phyloP scores from a whole-genome alignment of 768 basidiomycete species.

The Xanthoconium stramineum region DNA sequence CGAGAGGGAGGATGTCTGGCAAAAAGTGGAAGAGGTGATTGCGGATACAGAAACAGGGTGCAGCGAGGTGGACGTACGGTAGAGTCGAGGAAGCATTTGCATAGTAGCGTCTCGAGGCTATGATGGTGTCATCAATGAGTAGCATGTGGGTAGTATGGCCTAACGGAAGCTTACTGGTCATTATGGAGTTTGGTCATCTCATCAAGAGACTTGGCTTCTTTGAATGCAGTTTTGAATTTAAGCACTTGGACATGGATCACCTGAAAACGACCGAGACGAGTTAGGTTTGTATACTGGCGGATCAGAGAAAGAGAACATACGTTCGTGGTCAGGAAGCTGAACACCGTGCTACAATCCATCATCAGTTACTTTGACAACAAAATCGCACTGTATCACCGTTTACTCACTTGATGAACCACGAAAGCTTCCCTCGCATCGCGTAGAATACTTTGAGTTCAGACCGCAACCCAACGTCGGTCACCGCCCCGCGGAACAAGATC shows the following conservation, averaged over 20 bases:
- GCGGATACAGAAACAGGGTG: not conserved
- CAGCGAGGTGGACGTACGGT: slow-evolving; percentile 41
- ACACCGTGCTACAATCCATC: slow-evolving; percentile 45
- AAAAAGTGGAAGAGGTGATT: not conserved
- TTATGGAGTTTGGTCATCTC: slow-evolving; percentile 71
- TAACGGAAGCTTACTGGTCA: slow-evolving; percentile 52
- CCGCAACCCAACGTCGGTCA: slow-evolving; percentile 31
- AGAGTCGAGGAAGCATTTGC: slow-evolving; percentile 59
- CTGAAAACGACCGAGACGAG: slow-evolving; percentile 33
- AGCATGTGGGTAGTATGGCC: not conserved
- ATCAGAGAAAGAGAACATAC: slow-evolving; percentile 37
- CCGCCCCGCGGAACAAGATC: slow-evolving; percentile 59
- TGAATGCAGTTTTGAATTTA: slow-evolving; percentile 56
- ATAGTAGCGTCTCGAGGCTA: slow-evolving; percentile 60
- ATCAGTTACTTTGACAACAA: not conserved
- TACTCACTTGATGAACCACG: slow-evolving; percentile 86
- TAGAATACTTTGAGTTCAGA: slow-evolving; percentile 68
- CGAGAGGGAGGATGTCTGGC: slow-evolving; percentile 60
- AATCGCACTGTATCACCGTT: not conserved
- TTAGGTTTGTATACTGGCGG: not conserved
- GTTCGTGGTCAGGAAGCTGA: slow-evolving; percentile 72
- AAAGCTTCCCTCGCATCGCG: slow-evolving; percentile 69
- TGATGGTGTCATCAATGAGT: slow-evolving; percentile 1
- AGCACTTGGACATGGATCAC: slow-evolving; percentile 64
- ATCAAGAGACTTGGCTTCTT: slow-evolving; percentile 60